phyloP scores from a whole-genome alignment of 1,284 basidiomycete species.

The Termitomyces sp. region DNA sequence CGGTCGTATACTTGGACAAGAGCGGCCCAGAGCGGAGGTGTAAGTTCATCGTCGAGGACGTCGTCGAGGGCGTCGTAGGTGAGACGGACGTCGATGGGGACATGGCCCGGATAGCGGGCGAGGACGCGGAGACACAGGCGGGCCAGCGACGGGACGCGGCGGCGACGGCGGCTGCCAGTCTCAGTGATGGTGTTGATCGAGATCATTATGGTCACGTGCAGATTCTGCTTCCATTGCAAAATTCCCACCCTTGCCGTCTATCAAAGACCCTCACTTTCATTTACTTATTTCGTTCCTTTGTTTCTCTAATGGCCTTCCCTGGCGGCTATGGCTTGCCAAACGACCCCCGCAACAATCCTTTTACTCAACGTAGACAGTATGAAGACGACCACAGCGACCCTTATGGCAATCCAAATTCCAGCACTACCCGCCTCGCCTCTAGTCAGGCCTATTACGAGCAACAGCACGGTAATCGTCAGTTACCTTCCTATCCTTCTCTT shows the following conservation, averaged over 20 bases:
- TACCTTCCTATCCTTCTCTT: constrained; percentile 12
- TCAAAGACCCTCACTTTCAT: constrained; percentile 14
- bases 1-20: constrained; percentile 53
- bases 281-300: constrained; percentile 21
- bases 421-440: constrained; percentile 51
- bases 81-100: constrained; percentile 20
- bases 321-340: constrained; percentile 26
- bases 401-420: constrained; percentile 50
- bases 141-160: constrained; percentile 23
- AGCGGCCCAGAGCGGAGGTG: constrained; percentile 56
- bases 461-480: constrained; percentile 23
- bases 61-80: constrained; percentile 23
- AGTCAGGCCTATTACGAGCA: constrained; percentile 47
- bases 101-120: constrained; percentile 19
- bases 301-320: constrained; percentile 26
- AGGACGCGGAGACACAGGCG: constrained; percentile 22
- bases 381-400: constrained; percentile 48
- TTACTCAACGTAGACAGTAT: constrained; percentile 27
- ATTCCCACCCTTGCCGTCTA: constrained; percentile 13
- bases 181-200: background rate
- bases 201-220: constrained; percentile 1
- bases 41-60: constrained; percentile 30
- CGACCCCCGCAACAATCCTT: constrained; percentile 31
- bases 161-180: too few relatives aligned
- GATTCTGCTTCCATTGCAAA: constrained; percentile 7